Evolutionary conservation across 495 filamentous ascomycete genomes (phyloP), one percentile per base, ranked within the genome.

Genomic region (Xylaria flabelliformis): DNA sequence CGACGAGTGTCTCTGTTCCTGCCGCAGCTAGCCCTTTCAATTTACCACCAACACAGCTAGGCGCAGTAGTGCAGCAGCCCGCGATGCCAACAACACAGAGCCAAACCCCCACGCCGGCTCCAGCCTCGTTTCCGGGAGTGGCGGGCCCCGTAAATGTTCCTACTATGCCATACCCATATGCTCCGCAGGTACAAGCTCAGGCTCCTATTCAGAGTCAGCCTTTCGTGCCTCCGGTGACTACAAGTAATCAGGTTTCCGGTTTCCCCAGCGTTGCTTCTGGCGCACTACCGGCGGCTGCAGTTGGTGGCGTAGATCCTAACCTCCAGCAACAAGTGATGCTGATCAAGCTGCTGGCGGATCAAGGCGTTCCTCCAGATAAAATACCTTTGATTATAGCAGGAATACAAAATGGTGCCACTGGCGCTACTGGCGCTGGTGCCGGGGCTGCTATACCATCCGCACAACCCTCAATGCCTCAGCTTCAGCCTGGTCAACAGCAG

Each of bases 251-350:
- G 74, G 67, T 76, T 13, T 70, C 75, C 51, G 76, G 76, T n/a
- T 79, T 76, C 71, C 76, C 77, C 61, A 72, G 73, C 73, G 74
- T 80, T 74, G 63, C 73, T 66, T 72, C 79, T 68, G 75, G 75
- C 70, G 81, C 74, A 29, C 42, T 13, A 32, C 71, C 88, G 71
- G 83, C 84, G 63, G 83, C 83, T 15, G 80, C 89, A 73, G 75
- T 75, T 69, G 64, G 77, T 72, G 79, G 75, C 59, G 76, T 81
- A 70, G 83, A 84, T 53, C 76, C 81, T 39, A 81, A 74, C 34
- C 74, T 89, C n/a, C 86, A 90, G 75, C 89, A 93, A 78, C 91
- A 94, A 79, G 75, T 86, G 34, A 74, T 82, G 77, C 78, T 89
- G 59, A 83, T 88, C 69, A 82, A 80, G 44, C 74, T 82, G 29